Conservation (phyloP, 2,329 filamentous ascomycete genomes). For the Bipolaris gigantea region DNA sequence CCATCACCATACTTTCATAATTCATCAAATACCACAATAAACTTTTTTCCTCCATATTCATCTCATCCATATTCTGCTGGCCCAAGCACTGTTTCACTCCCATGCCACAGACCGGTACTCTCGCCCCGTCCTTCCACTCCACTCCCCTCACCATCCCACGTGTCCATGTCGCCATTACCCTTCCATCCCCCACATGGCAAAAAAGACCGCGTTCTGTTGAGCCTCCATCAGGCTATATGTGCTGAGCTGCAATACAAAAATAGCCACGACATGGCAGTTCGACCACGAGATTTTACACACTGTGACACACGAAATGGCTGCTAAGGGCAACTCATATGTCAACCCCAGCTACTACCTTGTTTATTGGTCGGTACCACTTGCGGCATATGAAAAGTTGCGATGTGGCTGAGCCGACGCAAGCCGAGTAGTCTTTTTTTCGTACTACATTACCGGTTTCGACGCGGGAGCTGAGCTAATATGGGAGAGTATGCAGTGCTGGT, state of each 20-base stretch:
- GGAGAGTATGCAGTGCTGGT: conserved; percentile 13
- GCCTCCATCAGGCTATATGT: conserved; percentile 8
- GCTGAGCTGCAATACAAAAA: conserved; percentile 8
- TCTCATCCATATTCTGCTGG: too few species aligned
- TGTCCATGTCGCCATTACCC: background rate
- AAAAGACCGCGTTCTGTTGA: conserved; percentile 16
- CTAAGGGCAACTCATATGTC: conserved; percentile 28
- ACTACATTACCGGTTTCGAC: background rate
- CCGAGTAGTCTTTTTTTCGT: conserved; percentile 7
- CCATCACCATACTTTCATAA: background rate
- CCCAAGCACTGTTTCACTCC: too few species aligned
- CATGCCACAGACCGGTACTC: background rate
- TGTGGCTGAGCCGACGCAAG: conserved; percentile 11
- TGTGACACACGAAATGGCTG: conserved; percentile 32
- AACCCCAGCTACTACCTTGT: conserved; percentile 10
- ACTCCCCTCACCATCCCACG: background rate
- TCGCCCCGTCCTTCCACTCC: background rate
- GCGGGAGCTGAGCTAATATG: conserved; percentile 14
- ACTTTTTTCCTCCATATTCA: too few species aligned
- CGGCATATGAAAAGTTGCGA: conserved; percentile 9
- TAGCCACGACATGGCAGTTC: conserved; percentile 14
- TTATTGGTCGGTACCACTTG: conserved; percentile 12
- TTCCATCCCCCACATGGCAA: conserved; percentile 7
- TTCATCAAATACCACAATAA: background rate
- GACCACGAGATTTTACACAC: conserved; percentile 3